phyloP scores from a whole-genome alignment of 2,329 filamentous ascomycete species.

The Fusarium nygamai region DNA sequence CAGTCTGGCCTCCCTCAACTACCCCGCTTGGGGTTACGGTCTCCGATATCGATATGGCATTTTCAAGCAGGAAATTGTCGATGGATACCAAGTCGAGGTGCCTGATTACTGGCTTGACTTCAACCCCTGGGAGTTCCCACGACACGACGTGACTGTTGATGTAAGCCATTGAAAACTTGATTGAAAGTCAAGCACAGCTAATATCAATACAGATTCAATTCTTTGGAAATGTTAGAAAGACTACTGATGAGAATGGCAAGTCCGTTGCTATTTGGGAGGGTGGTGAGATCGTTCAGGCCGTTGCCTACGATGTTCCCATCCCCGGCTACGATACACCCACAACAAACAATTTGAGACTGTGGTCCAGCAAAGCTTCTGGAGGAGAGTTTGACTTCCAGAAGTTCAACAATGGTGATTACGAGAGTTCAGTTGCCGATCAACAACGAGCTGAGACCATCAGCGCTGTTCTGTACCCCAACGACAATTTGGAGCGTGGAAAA shows the following conservation, averaged over 20 bases:
- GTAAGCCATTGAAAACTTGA: conserved; percentile 52
- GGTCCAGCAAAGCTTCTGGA: conserved; percentile 96
- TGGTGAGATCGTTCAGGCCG: conserved; percentile 89
- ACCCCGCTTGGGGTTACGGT: conserved; percentile 96
- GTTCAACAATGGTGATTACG: conserved; percentile 98
- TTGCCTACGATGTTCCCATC: conserved; percentile 92
- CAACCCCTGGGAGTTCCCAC: conserved; percentile 98
- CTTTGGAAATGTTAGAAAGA: conserved; percentile 84
- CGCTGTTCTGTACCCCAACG: conserved; percentile 95
- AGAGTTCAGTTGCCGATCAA: conserved; percentile 97
- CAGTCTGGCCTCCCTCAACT: conserved; percentile 93
- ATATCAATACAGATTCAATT: conserved; percentile 78
- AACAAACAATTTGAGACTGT: conserved; percentile 95
- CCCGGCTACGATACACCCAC: conserved; percentile 90
- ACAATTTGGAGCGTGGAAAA: conserved; percentile 95
- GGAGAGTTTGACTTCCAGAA: conserved; percentile 99
- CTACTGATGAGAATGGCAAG: conserved; percentile 80
- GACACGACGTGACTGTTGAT: conserved; percentile 94
- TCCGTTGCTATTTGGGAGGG: conserved; percentile 83
- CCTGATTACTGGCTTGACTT: conserved; percentile 99
- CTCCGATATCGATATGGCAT: conserved; percentile 96
- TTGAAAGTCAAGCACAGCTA: conserved; percentile 1
- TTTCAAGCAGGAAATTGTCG: conserved; percentile 99
- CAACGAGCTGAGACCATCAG: conserved; percentile 99
- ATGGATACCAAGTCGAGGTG: conserved; percentile 97